phyloP scores from a whole-genome alignment of 345 rosid species.

The Aquilaria malaccensis region DNA sequence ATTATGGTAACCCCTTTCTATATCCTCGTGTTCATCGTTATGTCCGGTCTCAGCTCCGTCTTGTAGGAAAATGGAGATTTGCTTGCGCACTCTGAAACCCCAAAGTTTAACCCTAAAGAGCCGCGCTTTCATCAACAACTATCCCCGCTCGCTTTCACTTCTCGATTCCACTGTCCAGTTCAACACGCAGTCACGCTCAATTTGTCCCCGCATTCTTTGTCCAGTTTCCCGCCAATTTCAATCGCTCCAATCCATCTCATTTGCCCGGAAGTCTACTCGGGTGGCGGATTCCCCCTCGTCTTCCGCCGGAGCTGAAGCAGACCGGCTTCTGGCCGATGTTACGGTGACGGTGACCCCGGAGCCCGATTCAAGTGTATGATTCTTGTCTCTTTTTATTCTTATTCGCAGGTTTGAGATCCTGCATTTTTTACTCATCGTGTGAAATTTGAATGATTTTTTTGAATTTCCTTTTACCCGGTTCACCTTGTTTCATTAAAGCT shows the following conservation, averaged over 20 bases:
- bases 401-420: background rate
- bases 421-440: background rate
- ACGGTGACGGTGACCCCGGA: slow-evolving; percentile 46
- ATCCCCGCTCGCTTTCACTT: slow-evolving; percentile 15
- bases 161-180: slow-evolving; percentile 24
- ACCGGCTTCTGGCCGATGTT: slow-evolving; percentile 66
- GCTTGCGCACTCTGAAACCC: slow-evolving; percentile 29
- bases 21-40: too few relatives aligned
- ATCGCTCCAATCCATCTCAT: slow-evolving; percentile 12
- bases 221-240: slow-evolving; percentile 32
- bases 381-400: background rate
- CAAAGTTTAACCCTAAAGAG: slow-evolving; percentile 14
- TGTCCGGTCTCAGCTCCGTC: too few relatives aligned
- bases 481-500: background rate
- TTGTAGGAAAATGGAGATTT: slow-evolving; percentile 49
- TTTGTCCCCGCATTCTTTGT: slow-evolving; percentile 19
- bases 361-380: slow-evolving; percentile 66
- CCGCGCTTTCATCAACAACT: slow-evolving; percentile 8
- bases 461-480: background rate
- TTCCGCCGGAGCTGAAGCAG: slow-evolving; percentile 38
- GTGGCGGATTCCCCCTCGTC: slow-evolving; percentile 24
- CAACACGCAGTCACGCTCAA: slow-evolving; percentile 14
- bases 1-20: too few relatives aligned
- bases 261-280: slow-evolving; percentile 10
- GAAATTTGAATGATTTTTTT: background rate